Conservation (phyloP, 345 rosid genomes). For the Mercurialis annua region DNA sequence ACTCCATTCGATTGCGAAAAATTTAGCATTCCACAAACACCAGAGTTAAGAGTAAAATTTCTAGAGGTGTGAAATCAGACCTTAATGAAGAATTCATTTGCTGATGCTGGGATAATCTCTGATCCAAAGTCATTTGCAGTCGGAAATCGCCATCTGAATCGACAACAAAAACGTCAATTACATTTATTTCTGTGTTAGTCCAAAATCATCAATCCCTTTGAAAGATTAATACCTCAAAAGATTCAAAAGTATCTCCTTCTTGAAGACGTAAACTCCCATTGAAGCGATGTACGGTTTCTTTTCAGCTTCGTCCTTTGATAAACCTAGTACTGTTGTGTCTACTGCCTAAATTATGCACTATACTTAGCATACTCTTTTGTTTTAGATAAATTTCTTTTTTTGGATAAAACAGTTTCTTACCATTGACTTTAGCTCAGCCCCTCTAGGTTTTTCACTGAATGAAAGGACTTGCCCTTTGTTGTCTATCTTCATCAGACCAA, state of each 20-base stretch:
- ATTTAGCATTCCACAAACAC: neutral
- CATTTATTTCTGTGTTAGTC: neutral
- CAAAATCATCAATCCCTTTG: neutral
- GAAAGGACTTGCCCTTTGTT: slow-evolving; percentile 72
- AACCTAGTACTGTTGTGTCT: slow-evolving; percentile 83
- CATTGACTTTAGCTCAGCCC: slow-evolving; percentile 75
- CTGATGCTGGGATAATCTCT: slow-evolving; percentile 93
- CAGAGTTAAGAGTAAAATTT: neutral
- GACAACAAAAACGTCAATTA: slow-evolving; percentile 5
- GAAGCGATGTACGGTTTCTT: slow-evolving; percentile 96
- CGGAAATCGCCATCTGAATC: slow-evolving; percentile 91
- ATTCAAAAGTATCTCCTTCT: slow-evolving; percentile 87
- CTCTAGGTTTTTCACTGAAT: slow-evolving; percentile 94
- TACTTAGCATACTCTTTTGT: slow-evolving; percentile 8
- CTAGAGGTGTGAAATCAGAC: slow-evolving; percentile 28
- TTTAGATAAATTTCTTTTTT: neutral
- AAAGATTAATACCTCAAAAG: slow-evolving; percentile 64
- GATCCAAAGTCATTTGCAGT: slow-evolving; percentile 98
- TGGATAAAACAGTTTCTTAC: slow-evolving; percentile 31
- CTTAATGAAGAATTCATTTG: slow-evolving; percentile 64
- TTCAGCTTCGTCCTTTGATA: slow-evolving; percentile 65
- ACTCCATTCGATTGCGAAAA: slow-evolving; percentile 6
- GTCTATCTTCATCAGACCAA: slow-evolving; percentile 97
- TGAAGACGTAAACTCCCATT: slow-evolving; percentile 96
- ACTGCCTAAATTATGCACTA: slow-evolving; percentile 50